Evolutionary conservation across 495 filamentous ascomycete genomes (phyloP), one percentile per base, ranked within the genome.

Genomic region (Trichoderma gamsii): DNA sequence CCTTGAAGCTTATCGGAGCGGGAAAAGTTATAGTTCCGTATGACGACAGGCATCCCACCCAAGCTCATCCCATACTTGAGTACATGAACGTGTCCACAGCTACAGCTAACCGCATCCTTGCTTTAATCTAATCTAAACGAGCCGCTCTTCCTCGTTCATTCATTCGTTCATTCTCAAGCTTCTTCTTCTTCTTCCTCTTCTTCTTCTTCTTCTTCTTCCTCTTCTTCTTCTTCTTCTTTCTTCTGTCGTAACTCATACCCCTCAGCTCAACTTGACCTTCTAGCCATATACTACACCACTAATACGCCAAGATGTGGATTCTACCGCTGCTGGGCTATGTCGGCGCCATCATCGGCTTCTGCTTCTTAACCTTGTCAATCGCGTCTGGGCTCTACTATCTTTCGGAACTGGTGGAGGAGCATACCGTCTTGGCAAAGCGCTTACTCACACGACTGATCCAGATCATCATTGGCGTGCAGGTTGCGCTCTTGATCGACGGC

Each of bases 321-420:
- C 81, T 97, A 71, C 91, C 93, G 66, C 82, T 96, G 35, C 80
- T 97, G 70, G 96, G 95, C 69, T 97, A 97, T 72, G 75, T 93
- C 35, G 95, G 95, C 72, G 85, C 96, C 67, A 82, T 92, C 66
- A 82, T 97, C 27, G 93, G 94, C 73, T 99, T 99, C 76, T 84
- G 85, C 64, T 98, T 99, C 81, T 84, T 99, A 56, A 97, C 94
- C 7, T 83, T 98, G 18, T 91, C 93, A 18, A 97, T 97, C 72
- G 95, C 95, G 43, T 97, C 92, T 27, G 96, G 96, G 35, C 88
- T 99, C 27, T 98, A 99, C 81, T 99, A 99, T 76, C 90, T 99
- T 63, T 97, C 95, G 2, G 95, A 99, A 78, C 85, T 97, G 12
- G 95, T 99, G 65, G 96, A 99, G 79, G 95, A 99, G 74, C 94